Evolutionary conservation across 139 green algal genomes (phyloP), one percentile per base, ranked within the genome.

Genomic region (Picochlorum sp.): DNA sequence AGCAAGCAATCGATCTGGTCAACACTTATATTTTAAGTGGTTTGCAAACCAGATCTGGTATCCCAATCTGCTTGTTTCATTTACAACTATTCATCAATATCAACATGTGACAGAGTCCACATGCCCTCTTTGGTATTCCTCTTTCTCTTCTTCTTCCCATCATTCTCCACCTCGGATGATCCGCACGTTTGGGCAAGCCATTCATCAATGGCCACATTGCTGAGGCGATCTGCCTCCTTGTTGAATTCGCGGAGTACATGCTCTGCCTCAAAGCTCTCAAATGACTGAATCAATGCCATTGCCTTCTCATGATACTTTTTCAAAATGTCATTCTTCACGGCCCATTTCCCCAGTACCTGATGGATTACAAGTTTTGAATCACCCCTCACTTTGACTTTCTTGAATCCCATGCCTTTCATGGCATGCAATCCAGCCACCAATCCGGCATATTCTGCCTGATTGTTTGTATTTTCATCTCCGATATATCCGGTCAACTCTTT

Each of bases 371-470:
- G 70, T 13, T 65, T 62, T 54, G 66, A 78, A 77, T 85, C 79
- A 1, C 79, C 79, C 24, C 31, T 26, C 15, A 79, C 56, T 23
- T 34, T 45, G 10, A 85, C 15, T 4, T 21, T 21, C 4, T 18
- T 45, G 23, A 65, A 66, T 26, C 79, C 79, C 23, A 70, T 15
- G 6, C 65, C 20, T 28, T 65, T 41, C 10, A 73, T 74, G 5
- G 77, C 79, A 37, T 74, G 28, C 21, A 85, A 31, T 16, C 79
- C 79, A n/a, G 58, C 59, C 3, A 84, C 60, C 9, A 85, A 60
- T 14, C 66, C 79, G 2, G 45, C 58, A 26, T 81, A 85, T 62
- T 85, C 79, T 9, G 79, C 79, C 34, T 77, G 59, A 68, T 85
- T 85, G 63, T 81, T 84, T n/a, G 79, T 85, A 28, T 49, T 45